Base-by-base conservation (phyloP, 805 yeast species). In the Starmerella apicola region DNA sequence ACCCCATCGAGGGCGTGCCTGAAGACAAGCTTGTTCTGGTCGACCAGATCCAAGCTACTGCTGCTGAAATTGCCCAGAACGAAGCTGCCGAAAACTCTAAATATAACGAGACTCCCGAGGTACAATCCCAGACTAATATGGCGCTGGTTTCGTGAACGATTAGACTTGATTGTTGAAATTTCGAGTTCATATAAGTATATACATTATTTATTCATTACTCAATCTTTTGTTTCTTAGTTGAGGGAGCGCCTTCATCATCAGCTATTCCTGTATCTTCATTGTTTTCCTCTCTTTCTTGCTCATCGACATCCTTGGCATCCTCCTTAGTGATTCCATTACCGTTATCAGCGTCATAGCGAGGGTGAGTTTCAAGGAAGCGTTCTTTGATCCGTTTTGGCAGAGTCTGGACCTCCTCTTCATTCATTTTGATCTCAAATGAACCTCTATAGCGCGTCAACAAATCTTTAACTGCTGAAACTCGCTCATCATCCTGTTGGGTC, bases 371-470 rank as follows among this genome's bases (percentile, higher is more conserved):
- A 6, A 13, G 7, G 17, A 12, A 27, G 17, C 7, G 8, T 17
- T 27, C 17, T 7, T 17, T n/a, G 8, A 27, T 17, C 7, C 17
- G n/a, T 10, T n/a, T 13, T n/a, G 45, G 39, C 32, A 20, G 19
- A 3, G 36, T 35, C n/a, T 12, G 23, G 20, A 4, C 12, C 34
- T n/a, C 31, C 8, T 22, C 33, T 15, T 3, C 25, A 24, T 17
- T 39, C 13, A 28, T n/a, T 3, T 36, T 38, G 30, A 76, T 54
- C n/a, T 66, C 62, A 12, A 81, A 45, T 43, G 80, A 72, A 4
- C 74, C 64, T 4, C 78, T 55, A 3, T 86, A 78, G 32, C 70
- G 64, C 48, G 86, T 64, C 0, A 86, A 91, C 5, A 51, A 51
- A 2, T 53, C 56, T 1, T 74, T 63, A 0, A 74, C 74, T 17